These are phyloP conservation scores for Knoxia roxburghii DNA, from an alignment of 257 asterid species.

Conservation along the genomic window DNA sequence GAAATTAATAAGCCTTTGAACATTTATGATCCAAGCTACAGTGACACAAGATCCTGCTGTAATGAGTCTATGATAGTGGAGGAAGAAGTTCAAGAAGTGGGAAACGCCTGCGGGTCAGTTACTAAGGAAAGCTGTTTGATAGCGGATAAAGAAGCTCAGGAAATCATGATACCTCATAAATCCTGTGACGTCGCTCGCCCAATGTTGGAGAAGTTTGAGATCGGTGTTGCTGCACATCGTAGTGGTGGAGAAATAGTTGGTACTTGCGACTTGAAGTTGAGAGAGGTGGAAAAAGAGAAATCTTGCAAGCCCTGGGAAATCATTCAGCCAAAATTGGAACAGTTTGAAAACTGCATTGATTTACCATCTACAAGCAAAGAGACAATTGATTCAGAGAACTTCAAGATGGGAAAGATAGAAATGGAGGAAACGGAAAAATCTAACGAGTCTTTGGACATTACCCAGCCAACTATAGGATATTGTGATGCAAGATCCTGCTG, in stretches of 20 bases:
- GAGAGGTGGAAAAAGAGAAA: neutral
- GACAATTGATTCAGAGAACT: neutral
- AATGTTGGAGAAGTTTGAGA: slow-evolving; percentile 10
- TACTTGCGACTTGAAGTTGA: neutral
- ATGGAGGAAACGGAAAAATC: neutral
- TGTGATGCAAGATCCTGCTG: slow-evolving; percentile 5
- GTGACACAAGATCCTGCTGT: neutral
- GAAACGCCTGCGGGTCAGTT: neutral
- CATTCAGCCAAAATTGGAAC: neutral
- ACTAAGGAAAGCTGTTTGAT: neutral
- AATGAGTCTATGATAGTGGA: neutral
- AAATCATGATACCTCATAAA: neutral
- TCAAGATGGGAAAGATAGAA: neutral
- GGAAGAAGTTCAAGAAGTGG: neutral
- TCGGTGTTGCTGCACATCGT: neutral
- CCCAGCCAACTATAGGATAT: neutral
- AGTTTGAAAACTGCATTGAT: slow-evolving; percentile 8
- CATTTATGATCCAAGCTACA: slow-evolving; percentile 10
- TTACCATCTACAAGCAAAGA: slow-evolving; percentile 9
- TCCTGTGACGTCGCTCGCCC: neutral
- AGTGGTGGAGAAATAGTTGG: slow-evolving; percentile 8
- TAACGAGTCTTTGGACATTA: neutral
- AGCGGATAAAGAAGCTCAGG: neutral
- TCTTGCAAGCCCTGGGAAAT: neutral
- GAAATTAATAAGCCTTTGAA: slow-evolving; percentile 10